Evolutionary conservation across 2,329 filamentous ascomycete genomes (phyloP).

Genomic region (Penicillium sp.): DNA sequence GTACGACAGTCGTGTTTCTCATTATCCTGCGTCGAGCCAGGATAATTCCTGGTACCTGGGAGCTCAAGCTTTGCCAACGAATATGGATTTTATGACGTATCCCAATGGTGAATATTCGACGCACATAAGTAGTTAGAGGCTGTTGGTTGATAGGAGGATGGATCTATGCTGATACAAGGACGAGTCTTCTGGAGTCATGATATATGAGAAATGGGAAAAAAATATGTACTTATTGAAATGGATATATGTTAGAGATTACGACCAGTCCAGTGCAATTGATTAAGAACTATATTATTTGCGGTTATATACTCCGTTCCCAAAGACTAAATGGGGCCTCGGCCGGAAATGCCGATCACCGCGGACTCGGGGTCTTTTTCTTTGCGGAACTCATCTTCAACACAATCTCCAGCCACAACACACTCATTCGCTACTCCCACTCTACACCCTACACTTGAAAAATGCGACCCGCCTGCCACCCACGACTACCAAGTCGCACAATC

Average conservation of each 20-base stretch:
- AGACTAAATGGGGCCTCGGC: conserved; percentile 19
- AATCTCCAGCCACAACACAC: conserved; percentile 4
- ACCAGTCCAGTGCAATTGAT: neutral
- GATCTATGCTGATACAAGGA: neutral
- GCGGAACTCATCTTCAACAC: neutral
- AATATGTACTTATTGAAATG: neutral
- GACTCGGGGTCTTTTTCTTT: conserved; percentile 2
- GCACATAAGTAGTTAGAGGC: neutral
- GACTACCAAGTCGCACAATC: conserved; percentile 25
- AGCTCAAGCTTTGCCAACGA: neutral
- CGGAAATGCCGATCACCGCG: conserved; percentile 26
- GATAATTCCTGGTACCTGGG: conserved; percentile 23
- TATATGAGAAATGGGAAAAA: neutral
- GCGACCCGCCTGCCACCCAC: conserved; percentile 19
- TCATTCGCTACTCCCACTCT: neutral
- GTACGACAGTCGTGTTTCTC: conserved; percentile 29
- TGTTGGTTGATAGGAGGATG: neutral
- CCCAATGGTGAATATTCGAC: neutral
- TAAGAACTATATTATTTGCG: neutral
- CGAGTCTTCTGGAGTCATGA: neutral
- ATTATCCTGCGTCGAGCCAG: conserved; percentile 18
- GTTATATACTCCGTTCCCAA: neutral
- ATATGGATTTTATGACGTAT: conserved; percentile 14
- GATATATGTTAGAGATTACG: neutral
- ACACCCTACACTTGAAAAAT: conserved; percentile 14